These are phyloP conservation scores for Amyloporia xantha DNA, from an alignment of 768 basidiomycete species.

Conservation along the genomic window DNA sequence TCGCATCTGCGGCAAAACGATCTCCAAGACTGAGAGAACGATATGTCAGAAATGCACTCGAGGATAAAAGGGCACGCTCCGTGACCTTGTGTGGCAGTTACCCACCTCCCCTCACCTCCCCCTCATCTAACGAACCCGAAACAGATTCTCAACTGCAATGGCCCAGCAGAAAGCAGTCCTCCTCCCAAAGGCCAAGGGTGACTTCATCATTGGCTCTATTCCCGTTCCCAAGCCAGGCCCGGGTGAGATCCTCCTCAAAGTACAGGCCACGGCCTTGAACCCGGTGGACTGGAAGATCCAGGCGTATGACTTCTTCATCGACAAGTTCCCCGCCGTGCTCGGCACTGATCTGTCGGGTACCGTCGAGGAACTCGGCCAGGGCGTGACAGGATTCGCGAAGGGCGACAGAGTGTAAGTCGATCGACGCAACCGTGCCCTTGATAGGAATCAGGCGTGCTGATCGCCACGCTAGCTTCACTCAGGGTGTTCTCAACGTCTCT, in stretches of 20 bases:
- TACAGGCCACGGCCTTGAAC: constrained; percentile 25
- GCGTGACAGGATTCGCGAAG: constrained; percentile 29
- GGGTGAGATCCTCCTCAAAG: constrained; percentile 23
- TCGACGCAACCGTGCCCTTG: not conserved
- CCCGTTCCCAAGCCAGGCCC: constrained; percentile 10
- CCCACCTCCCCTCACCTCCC: too few species aligned
- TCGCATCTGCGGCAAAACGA: too few species aligned
- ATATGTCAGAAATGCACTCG: too few species aligned
- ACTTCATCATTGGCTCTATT: constrained; percentile 4
- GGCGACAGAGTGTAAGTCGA: constrained; percentile 34
- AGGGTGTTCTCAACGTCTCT: constrained; percentile 3
- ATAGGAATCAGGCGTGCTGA: not conserved
- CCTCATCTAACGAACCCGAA: too few species aligned
- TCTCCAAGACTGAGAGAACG: too few species aligned
- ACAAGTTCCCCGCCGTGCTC: constrained; percentile 31
- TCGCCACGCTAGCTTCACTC: not conserved
- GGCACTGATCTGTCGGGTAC: constrained; percentile 35
- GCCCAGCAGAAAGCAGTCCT: constrained; percentile 16
- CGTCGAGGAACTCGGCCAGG: constrained; percentile 33
- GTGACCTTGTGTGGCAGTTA: too few species aligned
- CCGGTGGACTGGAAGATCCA: constrained; percentile 32
- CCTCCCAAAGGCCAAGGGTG: constrained; percentile 7
- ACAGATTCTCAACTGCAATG: too few species aligned
- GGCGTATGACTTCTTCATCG: constrained; percentile 22
- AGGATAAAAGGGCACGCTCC: too few species aligned